A percentile compares a stretch with the other conserved stretches of the same genome.
Evolutionary conservation across 768 basidiomycete species (phyloP).

Genomic region (Trametes elegans): DNA sequence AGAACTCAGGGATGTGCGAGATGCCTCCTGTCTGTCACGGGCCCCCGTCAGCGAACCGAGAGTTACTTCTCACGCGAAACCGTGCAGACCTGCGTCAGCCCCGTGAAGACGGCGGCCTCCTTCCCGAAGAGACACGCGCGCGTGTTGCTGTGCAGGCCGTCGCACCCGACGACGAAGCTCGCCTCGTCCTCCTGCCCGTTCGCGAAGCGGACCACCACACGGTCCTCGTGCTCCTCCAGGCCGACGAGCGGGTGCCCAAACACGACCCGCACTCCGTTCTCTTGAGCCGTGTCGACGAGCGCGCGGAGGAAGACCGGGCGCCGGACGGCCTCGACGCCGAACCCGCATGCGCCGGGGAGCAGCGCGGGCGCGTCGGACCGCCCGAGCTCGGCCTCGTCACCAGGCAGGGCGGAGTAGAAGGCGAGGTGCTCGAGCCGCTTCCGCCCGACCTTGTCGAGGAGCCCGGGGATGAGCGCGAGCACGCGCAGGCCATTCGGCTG

Average conservation of each 20-base stretch:
- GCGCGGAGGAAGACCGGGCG: slow-evolving; percentile 32
- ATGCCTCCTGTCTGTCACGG: slow-evolving; percentile 35
- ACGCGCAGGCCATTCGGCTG: slow-evolving; percentile 21
- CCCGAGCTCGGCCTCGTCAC: slow-evolving; percentile 29
- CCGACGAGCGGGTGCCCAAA: slow-evolving; percentile 34
- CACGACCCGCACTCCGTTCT: slow-evolving; percentile 33
- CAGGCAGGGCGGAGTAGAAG: slow-evolving; percentile 21
- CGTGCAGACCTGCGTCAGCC: slow-evolving; percentile 36
- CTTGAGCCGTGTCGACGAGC: slow-evolving; percentile 32
- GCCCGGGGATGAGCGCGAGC: slow-evolving; percentile 14
- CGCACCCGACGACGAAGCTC: slow-evolving; percentile 43
- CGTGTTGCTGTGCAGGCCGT: slow-evolving; percentile 44
- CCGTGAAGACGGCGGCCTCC: slow-evolving; percentile 36
- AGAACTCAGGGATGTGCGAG: slow-evolving; percentile 26
- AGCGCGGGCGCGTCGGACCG: slow-evolving; percentile 24
- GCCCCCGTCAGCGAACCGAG: background rate
- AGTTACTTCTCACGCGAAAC: background rate
- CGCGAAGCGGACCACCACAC: slow-evolving; percentile 34
- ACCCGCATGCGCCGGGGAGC: slow-evolving; percentile 25
- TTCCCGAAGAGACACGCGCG: slow-evolving; percentile 38
- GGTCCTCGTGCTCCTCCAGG: slow-evolving; percentile 31
- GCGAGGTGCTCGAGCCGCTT: background rate
- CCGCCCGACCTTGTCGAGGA: slow-evolving; percentile 15
- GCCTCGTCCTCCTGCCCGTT: slow-evolving; percentile 36
- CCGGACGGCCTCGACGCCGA: slow-evolving; percentile 32